Conservation (phyloP, 257 asterid genomes). For the Asclepias syriaca region DNA sequence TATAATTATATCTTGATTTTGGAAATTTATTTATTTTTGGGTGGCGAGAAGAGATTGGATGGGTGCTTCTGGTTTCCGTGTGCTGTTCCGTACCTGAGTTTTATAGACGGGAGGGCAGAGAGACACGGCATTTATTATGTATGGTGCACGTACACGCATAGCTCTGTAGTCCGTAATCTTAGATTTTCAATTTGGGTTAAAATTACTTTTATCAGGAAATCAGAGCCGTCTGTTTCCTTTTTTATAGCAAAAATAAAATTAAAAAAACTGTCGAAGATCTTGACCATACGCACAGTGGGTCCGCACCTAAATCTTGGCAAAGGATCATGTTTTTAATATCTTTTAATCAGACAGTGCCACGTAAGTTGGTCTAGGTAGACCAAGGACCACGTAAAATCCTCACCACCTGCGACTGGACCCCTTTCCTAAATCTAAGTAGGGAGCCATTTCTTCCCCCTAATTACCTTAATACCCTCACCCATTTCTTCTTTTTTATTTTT, state of each 20-base stretch:
- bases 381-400: slow-evolving; percentile 9
- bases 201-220: slow-evolving; percentile 19
- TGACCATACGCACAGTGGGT: slow-evolving; percentile 32
- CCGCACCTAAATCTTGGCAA: slow-evolving; percentile 15
- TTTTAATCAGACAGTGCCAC: slow-evolving; percentile 21
- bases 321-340: slow-evolving; percentile 19
- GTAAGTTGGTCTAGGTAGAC: slow-evolving; percentile 1
- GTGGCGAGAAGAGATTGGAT: not conserved
- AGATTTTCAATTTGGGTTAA: not conserved
- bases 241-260: no score
- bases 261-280: slow-evolving; percentile 26
- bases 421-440: not conserved
- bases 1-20: no score
- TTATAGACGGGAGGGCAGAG: not conserved
- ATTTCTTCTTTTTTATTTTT: no score
- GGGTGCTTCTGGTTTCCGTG: not conserved
- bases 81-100: not conserved
- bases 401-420: not conserved
- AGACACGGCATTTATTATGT: slow-evolving; percentile 7
- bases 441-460: not conserved
- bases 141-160: slow-evolving; percentile 16
- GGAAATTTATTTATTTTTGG: no score
- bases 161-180: slow-evolving; percentile 4
- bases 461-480: not conserved
- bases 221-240: not conserved